A percentile compares a stretch with the other conserved stretches of the same genome.
phyloP scores from a whole-genome alignment of 306 rosid species.

The Myrica gale region DNA sequence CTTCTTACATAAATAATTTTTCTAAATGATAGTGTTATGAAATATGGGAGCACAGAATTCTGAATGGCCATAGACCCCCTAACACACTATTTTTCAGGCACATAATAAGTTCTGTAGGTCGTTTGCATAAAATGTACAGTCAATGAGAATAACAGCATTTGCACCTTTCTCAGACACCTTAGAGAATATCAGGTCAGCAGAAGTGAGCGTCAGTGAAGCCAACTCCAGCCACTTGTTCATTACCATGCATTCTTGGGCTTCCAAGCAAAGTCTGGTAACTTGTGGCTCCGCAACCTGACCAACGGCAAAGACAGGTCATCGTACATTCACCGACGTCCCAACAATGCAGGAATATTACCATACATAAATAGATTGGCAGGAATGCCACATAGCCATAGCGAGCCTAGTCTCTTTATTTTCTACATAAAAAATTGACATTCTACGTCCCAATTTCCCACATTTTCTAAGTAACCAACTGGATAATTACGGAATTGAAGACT shows the following conservation, averaged over 20 bases:
- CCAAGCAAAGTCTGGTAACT: slow-evolving; percentile 67
- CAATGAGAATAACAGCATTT: neutral
- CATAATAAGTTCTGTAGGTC: neutral
- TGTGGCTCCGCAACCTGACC: slow-evolving; percentile 79
- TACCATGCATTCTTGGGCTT: slow-evolving; percentile 72
- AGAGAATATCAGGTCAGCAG: slow-evolving; percentile 83
- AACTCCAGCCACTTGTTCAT: slow-evolving; percentile 80
- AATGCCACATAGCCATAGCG: neutral
- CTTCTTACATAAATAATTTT: neutral
- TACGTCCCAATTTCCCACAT: neutral
- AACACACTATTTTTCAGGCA: neutral
- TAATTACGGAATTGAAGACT: neutral
- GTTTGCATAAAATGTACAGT: neutral
- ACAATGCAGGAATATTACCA: neutral
- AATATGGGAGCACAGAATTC: neutral
- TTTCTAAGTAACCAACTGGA: neutral
- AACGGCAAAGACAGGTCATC: slow-evolving; percentile 17
- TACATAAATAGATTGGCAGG: neutral
- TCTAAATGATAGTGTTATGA: neutral
- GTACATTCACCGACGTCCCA: slow-evolving; percentile 2
- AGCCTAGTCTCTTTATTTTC: neutral
- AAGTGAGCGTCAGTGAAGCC: slow-evolving; percentile 74
- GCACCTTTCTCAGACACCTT: slow-evolving; percentile 94
- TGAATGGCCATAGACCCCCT: neutral
- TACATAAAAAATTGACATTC: neutral